Evolutionary conservation across 73 alveolate genomes (phyloP).

Genomic region (Halteria grandinella): DNA sequence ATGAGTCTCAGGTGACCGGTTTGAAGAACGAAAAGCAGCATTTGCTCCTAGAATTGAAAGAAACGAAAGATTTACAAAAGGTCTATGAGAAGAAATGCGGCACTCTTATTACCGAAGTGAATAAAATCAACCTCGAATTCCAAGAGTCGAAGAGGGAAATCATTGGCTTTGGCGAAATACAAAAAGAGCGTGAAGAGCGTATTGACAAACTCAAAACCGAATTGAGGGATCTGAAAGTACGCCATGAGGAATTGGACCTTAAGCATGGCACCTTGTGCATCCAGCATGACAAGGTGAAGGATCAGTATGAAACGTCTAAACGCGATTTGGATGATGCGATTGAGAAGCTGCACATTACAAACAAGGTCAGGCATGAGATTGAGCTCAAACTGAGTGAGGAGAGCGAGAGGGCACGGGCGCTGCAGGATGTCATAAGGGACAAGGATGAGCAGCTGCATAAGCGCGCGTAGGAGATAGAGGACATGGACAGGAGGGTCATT

Average conservation of each 20-base stretch:
- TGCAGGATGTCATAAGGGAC: conserved; percentile 32
- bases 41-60: conserved; percentile 13
- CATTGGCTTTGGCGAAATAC: conserved; percentile 58
- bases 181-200: conserved; percentile 64
- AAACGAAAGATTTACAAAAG: conserved; percentile 44
- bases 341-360: conserved; percentile 57
- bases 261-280: conserved; percentile 36
- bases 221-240: not conserved
- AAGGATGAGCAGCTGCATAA: conserved; percentile 43
- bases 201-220: conserved; percentile 49
- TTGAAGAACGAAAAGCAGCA: conserved; percentile 45
- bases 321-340: conserved; percentile 52
- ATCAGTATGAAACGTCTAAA: conserved; percentile 12
- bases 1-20: conserved; percentile 20
- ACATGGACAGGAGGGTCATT: conserved; percentile 48
- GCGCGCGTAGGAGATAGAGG: conserved; percentile 44
- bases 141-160: conserved; percentile 47
- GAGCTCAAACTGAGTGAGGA: conserved; percentile 56
- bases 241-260: conserved; percentile 23
- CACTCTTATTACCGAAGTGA: conserved; percentile 16
- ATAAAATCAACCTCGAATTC: conserved; percentile 21
- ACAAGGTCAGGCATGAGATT: conserved; percentile 59
- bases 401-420: conserved; percentile 15
- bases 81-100: conserved; percentile 44
- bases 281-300: conserved; percentile 44